Evolutionary conservation across 495 filamentous ascomycete genomes (phyloP), one percentile per base, ranked within the genome.

Genomic region (Xeromyces bisporus): DNA sequence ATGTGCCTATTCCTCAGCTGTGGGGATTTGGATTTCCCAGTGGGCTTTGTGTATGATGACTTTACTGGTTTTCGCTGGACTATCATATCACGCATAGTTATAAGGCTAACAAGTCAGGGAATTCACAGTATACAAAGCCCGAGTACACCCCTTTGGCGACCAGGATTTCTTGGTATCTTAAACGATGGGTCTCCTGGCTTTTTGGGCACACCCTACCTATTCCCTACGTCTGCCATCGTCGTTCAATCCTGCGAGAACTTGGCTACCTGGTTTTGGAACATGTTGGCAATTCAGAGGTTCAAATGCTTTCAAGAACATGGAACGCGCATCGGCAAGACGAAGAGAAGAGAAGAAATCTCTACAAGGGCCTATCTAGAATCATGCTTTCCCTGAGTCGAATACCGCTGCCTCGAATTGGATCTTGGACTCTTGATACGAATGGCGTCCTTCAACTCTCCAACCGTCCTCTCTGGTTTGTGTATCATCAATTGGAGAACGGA

Each of bases 301-400:
- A 36, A 15, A 55, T 59, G 53, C 57, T 62, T 18, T 55, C 50
- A 8, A 26, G 46, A 6, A 44, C 50, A 3, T 60, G 41, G 41
- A 20, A 31, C 2, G 18, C 20, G n/a, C 37, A 43, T 16, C 21
- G 34, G 12, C 23, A 37, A 6, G 36, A 56, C 20, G 16, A 36
- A 3, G 32, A 12, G 7, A 41, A 33, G 24, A 46, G 34, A 34
- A 16, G 29, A 10, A 52, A 32, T 7, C 39, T 60, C 10, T 58
- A 55, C 20, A 39, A 26, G 9, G 43, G 42, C 9, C 13, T 61
- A 8, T 32, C 48, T 9, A 30, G 35, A 14, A 42, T 55, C 3
- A 47, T 58, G 20, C 31, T 57, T 20, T 54, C 51, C 1, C 36
- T 59, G 1, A 45, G 38, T 7, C 44, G 39, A 7, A 16, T 46